Evolutionary conservation across 768 basidiomycete genomes (phyloP), one percentile per base, ranked within the genome.

Genomic region (Pleurotus platypus): DNA sequence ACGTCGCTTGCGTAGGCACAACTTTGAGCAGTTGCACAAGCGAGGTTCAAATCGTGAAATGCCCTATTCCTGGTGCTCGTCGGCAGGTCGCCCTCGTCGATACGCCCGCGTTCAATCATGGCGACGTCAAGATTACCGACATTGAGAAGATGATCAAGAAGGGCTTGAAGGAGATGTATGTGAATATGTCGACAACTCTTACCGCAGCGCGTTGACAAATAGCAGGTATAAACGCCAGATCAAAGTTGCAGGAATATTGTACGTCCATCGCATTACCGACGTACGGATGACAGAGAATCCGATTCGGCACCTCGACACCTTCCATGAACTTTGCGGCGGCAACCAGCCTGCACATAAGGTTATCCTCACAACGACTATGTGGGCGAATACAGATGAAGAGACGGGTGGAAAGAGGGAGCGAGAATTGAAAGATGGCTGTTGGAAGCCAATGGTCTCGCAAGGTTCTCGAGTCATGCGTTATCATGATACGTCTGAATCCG

Each of bases 201-300:
- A 16, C 37, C 11, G 4, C 12, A 15, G 8, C 11, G 4, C 45
- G 8, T 42, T 27, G 18, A 11, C 13, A 5, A 22, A 11, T 0
- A 12, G 40, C 26, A 72, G 72, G 43, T 69, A 70, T 47, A 57
- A 63, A 55, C 47, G 59, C 5, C 54, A 60, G 0, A 58, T 63
- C 39, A 66, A 64, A 47, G 65, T 77, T 1, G 61, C 69, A 7
- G 74, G 69, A 1, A 67, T 77, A 24, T 15, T 77, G 16, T 77
- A 75, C 57, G 57, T 76, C 12, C 76, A 77, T 57, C 67, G 71
- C 13, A 77, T 77, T 39, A 65, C 72, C 6, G 73, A 75, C 43
- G 70, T 70, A 49, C 67, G 74, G 1, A 69, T 76, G 67, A 64
- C 64, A 0, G 76, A 70, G 16, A 62, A 69, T 1, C 63, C 71